Evolutionary conservation across 2,329 filamentous ascomycete species (phyloP), one percentile per base, ranked within the genome.

Genomic region (Nigrospora sphaerica): DNA sequence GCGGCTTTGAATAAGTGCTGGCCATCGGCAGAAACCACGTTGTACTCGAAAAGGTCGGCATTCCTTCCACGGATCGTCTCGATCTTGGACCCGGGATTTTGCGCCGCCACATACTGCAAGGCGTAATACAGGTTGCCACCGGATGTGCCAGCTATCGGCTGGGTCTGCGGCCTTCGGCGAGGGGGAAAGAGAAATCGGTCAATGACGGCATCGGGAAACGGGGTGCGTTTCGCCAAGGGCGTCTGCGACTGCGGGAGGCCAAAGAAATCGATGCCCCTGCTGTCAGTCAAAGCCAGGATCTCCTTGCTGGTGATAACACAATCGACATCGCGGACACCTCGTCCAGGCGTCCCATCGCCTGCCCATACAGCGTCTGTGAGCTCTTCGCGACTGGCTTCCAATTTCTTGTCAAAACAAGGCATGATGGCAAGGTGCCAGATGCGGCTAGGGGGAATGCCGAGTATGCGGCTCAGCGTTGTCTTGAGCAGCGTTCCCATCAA

Each of bases 331-430:
- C 93, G 79, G 23, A 93, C 77, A 1, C 80, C 80, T 42, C 70
- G 66, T 2, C 69, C 72, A 1, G 75, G 70, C 41, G 60, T 61
- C 13, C 68, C 72, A 44, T 69, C 69, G 36, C 66, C 72, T 45
- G 66, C 71, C 91, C 91, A 96, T 14, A 81, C 79, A 7, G 77
- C 70, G 61, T 92, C 86, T 1, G 91, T 97, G 35, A 98, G 78
- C 66, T 98, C 93, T 64, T 90, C 85, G 45, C 93, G 83, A 56
- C 90, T 95, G 7, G 93, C 93, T 69, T 98, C 93, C 28, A 98
- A 78, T 66, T 98, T 98, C 73, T 98, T 98, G 66, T 98, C 93
- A 64, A 98, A 97, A 65, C 93, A 98, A 17, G 93, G 93, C 93
- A 98, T 98, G 39, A 98, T 77, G 12, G 92, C 89, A 45, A 97